Evolutionary conservation across 106 monocot genomes (phyloP).

Genomic region (Alisma plantagoaquatica): DNA sequence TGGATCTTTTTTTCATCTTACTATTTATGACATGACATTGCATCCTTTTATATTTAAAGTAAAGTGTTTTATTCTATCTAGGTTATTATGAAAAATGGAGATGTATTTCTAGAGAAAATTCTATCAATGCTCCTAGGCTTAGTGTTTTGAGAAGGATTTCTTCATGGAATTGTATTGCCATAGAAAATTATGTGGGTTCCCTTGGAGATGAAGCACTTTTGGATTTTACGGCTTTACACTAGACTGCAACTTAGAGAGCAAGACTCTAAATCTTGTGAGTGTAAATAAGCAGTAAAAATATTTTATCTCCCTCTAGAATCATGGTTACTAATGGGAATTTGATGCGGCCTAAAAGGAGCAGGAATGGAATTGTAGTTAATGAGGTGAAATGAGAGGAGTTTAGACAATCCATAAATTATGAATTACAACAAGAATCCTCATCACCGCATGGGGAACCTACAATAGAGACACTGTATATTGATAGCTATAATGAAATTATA

Average conservation of each 20-base stretch:
- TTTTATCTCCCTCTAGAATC: slow-evolving; percentile 25
- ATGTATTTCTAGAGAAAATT: too few species aligned
- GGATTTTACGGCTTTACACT: slow-evolving; percentile 16
- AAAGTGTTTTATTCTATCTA: too few species aligned
- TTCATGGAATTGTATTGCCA: slow-evolving; percentile 86
- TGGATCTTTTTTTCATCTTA: too few species aligned
- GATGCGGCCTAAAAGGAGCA: slow-evolving; percentile 62
- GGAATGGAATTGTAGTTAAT: slow-evolving; percentile 71
- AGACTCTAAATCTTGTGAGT: slow-evolving; percentile 16
- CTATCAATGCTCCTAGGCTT: slow-evolving; percentile 20
- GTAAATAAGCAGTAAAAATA: not conserved
- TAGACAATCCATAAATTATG: slow-evolving; percentile 3
- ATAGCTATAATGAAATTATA: slow-evolving; percentile 31
- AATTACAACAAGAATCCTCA: slow-evolving; percentile 5
- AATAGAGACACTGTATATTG: slow-evolving; percentile 42
- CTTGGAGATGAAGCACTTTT: slow-evolving; percentile 50
- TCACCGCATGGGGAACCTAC: slow-evolving; percentile 21
- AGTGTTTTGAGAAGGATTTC: slow-evolving; percentile 77
- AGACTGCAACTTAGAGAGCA: slow-evolving; percentile 28
- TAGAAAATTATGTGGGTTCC: slow-evolving; percentile 81
- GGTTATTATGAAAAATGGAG: too few species aligned
- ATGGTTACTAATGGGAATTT: slow-evolving; percentile 75
- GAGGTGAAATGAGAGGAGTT: slow-evolving; percentile 56
- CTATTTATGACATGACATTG: too few species aligned
- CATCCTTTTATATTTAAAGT: too few species aligned